Base-by-base conservation (phyloP, 2,329 filamentous ascomycete genomes). In the Penicillium sp. region DNA sequence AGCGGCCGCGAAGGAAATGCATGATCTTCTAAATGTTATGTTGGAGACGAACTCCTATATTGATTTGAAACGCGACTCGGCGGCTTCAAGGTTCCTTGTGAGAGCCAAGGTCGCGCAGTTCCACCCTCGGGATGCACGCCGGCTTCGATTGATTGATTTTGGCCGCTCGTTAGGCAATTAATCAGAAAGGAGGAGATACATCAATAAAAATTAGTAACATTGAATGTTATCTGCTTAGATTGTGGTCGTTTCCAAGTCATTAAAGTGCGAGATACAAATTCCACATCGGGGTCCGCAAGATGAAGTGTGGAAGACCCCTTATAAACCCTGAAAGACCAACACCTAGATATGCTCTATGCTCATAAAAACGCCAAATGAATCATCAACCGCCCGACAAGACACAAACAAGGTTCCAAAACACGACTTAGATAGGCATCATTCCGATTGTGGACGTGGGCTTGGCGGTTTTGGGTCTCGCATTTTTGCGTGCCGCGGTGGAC, bases 81-180 rank as follows among this genome's bases (percentile, higher is more conserved):
- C 78, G 12, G 74, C 75, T 13, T 75, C 76, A 6, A 69, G 78
- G 36, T 80, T 80, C 53, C 61, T 81, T 29, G 74, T 81, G 13
- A 70, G 76, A 57, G 76, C 77, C 10, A 81, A 78, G 60, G 73
- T 81, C 48, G 78, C 78, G 12, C 77, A 80, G 52, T 79, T 79
- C 41, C 76, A 80, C 60, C 77, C 77, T 1, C 75, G 74, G 50
- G 77, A 81, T 65, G 78, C 78, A 13, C 68, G 69, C 50, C 74
- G 73, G 52, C 56, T 80, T 52, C 72, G 77, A 28, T 60, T 80
- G 55, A 75, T 80, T 52, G 77, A 80, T 61, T 80, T 80, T 65
- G 76, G 75, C 12, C 67, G 67, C 31, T 65, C 65, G 7, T 49
- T 71, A 19, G 59, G 60, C 36, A 60, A 60, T 49, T 69, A 43